Base-by-base conservation (phyloP, 2,329 filamentous ascomycete genomes). In the Exophiala aquamarina region DNA sequence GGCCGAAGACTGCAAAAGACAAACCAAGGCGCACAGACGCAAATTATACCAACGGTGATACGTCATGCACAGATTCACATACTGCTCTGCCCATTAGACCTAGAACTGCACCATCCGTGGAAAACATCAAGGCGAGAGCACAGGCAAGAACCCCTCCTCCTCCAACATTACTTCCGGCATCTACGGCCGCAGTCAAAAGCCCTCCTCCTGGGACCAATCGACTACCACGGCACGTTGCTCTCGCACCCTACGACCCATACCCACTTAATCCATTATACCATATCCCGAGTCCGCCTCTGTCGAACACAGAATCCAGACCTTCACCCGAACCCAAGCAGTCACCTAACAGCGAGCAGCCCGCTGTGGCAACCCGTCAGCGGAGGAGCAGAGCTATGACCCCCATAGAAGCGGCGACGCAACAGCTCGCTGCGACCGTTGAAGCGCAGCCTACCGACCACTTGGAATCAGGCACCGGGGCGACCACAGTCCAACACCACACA, bases 221-320 rank as follows among this genome's bases (percentile, higher is more conserved):
- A 39, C 43, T 48, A 38, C 49, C 52, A 20, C 48, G 49, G 29
- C 41, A 55, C 40, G 41, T 49, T 19, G 41, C 49, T 18, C 41
- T 55, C 4, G 52, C 52, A 19, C 52, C 52, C 2, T 41, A 49
- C 43, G 52, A 55, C 19, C 52, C 52, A 8, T 55, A 40, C n/a
- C 52, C 52, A 8, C 31, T 55, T 8, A 55, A 55, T 34, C 52
- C 52, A 3, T 18, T 37, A n/a, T 49, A 52, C 45, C 36, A 55
- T 23, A 52, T 45, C n/a, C 38, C 49, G 23, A 46, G 34, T 29
- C 36, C 49, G 33, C 19, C 32, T 15, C 47, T 43, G n/a, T 21
- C 47, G 20, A 37, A 14, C 20, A 20, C 11, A 14, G 13, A 3
- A 19, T n/a, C 33, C n/a, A 31, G 35, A 13, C 18, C 32, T n/a